Percentiles rank a stretch among this genome's conserved stretches.
These are phyloP conservation scores for Kwoniella europaea DNA, from an alignment of 768 basidiomycete genomes.

Conservation along the genomic window DNA sequence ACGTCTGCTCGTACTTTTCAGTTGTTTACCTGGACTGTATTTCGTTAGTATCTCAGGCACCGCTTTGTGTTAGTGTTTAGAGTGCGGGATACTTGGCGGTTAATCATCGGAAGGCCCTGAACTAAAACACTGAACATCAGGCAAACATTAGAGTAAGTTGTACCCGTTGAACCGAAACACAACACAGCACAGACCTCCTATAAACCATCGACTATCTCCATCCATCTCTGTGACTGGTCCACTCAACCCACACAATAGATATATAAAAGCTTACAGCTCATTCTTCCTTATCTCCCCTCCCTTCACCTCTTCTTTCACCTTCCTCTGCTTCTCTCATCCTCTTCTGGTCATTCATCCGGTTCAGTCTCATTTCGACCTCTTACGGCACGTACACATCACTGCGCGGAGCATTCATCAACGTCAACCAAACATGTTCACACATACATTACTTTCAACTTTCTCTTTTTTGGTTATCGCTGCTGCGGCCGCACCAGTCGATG, in stretches of 20 bases:
- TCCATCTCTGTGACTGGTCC: background rate
- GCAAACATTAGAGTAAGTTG: background rate
- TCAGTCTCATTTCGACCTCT: background rate
- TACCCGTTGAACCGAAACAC: background rate
- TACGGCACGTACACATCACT: too few relatives aligned
- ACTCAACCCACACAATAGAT: background rate
- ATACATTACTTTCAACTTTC: background rate
- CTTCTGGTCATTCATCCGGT: background rate
- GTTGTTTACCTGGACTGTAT: background rate
- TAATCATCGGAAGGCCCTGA: background rate
- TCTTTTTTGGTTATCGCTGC: constrained; percentile 13
- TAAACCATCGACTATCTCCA: background rate
- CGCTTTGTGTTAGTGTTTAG: constrained; percentile 1
- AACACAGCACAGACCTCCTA: constrained; percentile 5
- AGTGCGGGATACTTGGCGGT: constrained; percentile 15
- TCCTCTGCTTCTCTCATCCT: background rate
- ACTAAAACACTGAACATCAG: background rate
- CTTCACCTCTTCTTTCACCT: background rate
- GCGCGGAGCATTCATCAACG: background rate
- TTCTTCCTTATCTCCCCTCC: background rate
- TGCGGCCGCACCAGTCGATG: constrained; percentile 19
- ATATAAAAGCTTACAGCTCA: background rate
- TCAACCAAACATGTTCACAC: background rate
- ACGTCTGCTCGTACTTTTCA: background rate
- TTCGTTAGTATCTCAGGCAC: background rate